phyloP scores from a whole-genome alignment of 306 rosid species.

The Cicer pinnatifidum region DNA sequence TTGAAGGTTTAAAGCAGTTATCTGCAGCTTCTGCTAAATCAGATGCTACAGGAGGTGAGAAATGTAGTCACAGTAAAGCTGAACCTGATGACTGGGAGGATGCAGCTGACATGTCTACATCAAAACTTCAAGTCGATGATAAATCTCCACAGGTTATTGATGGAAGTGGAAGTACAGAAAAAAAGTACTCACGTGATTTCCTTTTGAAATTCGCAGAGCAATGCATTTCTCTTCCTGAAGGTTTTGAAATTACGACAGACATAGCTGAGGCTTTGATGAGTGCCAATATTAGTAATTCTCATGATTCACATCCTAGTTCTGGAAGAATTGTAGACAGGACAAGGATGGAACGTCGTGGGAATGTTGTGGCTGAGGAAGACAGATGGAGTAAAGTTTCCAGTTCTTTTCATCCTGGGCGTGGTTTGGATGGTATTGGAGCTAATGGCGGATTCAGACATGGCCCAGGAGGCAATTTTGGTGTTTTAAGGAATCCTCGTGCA shows the following conservation, averaged over 20 bases:
- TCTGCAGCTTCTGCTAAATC: slow-evolving; percentile 48
- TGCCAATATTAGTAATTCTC: slow-evolving; percentile 47
- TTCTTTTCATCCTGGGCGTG: slow-evolving; percentile 59
- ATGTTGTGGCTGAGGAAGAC: slow-evolving; percentile 70
- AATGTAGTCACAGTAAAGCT: slow-evolving; percentile 53
- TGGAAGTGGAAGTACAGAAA: slow-evolving; percentile 53
- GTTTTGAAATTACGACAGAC: slow-evolving; percentile 61
- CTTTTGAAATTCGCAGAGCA: slow-evolving; percentile 75
- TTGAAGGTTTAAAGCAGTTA: slow-evolving; percentile 51
- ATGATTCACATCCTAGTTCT: slow-evolving; percentile 67
- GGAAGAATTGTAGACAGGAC: slow-evolving; percentile 72
- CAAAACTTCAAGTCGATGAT: slow-evolving; percentile 63
- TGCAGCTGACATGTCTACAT: slow-evolving; percentile 80
- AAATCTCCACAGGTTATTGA: slow-evolving; percentile 50
- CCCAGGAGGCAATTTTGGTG: slow-evolving; percentile 77
- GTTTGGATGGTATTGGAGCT: slow-evolving; percentile 59
- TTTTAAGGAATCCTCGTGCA: slow-evolving; percentile 70
- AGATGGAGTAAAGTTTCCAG: slow-evolving; percentile 65
- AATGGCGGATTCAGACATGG: slow-evolving; percentile 65
- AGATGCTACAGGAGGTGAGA: slow-evolving; percentile 47
- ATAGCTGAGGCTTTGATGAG: slow-evolving; percentile 54
- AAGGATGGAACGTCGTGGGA: slow-evolving; percentile 76
- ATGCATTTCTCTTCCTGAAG: slow-evolving; percentile 65
- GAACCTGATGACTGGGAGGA: slow-evolving; percentile 99
- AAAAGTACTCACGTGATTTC: slow-evolving; percentile 88